Evolutionary conservation across 257 asterid genomes (phyloP), one percentile per base, ranked within the genome.

Genomic region (Agastache rugosa): DNA sequence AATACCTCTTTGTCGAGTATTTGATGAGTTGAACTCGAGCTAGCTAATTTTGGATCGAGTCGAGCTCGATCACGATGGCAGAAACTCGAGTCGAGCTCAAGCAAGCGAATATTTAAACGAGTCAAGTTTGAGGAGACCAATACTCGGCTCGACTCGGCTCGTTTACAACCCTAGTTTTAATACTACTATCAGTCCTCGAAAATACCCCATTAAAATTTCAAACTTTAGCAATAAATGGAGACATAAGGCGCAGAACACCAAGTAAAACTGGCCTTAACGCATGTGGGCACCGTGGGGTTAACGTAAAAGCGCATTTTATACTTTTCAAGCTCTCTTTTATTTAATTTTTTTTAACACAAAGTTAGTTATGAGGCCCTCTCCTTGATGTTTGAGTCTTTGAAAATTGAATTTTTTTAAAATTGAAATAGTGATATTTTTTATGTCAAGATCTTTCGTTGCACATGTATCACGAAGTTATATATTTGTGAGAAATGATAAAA

Each of bases 261-360:
- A 54, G 67, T 27, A 47, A 55, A 60, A 44, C 20, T 16, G 31
- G 37, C 65, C 60, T 67, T 17, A 68, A 44, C 72, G 78, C 84
- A 55, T 75, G 84, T 80, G n/a, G n/a, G n/a, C n/a, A n/a, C n/a
- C n/a, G n/a, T n/a, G 84, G 81, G 81, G 78, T 75, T 75, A 53
- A 9, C 66, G 55, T 75, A 80, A 80, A 80, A 80, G 78, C 65
- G 22, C 67, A 70, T 75, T 80, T 80, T 50, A 53, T 67, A 55
- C 78, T 74, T 69, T 55, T 59, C 34, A 71, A 35, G 23, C 15
- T 19, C 15, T 27, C 22, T n/a, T 53, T 54, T 16, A 20, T 29
- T 54, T 64, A 2, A 1, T 44, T 34, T 58, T 55, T 56, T 62
- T 20, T 15, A 5, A 14, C n/a, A 20, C 51, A 42, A 41, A 53